phyloP scores from a whole-genome alignment of 768 basidiomycete genomes.

The Gloeostereum incarnatum region DNA sequence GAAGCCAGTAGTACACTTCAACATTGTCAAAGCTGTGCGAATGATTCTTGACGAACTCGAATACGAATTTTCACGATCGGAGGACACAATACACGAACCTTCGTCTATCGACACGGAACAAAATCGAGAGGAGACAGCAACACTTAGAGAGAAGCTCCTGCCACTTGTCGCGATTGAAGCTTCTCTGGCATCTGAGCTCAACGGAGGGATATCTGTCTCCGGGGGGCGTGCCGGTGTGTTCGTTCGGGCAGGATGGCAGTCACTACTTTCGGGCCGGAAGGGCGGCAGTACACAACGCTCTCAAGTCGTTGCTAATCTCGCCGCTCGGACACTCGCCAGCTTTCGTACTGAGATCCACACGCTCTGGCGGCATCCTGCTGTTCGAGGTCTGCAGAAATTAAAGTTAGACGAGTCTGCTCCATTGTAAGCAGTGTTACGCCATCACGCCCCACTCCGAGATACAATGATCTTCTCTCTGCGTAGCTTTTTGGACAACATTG shows the following conservation, averaged over 20 bases:
- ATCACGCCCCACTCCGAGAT: not conserved
- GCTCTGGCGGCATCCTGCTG: slow-evolving; percentile 65
- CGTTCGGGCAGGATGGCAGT: slow-evolving; percentile 69
- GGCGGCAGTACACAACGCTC: slow-evolving; percentile 18
- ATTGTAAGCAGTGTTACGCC: slow-evolving; percentile 40
- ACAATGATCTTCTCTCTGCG: not conserved
- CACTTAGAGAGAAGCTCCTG: slow-evolving; percentile 46
- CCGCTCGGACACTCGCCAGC: slow-evolving; percentile 43
- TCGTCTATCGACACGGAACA: slow-evolving; percentile 12
- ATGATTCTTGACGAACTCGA: slow-evolving; percentile 69
- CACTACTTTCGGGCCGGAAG: slow-evolving; percentile 37
- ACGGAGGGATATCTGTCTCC: slow-evolving; percentile 49
- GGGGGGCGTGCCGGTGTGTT: slow-evolving; percentile 56
- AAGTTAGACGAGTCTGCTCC: slow-evolving; percentile 68
- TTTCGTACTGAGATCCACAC: slow-evolving; percentile 43
- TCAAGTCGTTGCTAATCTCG: slow-evolving; percentile 39
- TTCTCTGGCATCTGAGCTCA: slow-evolving; percentile 58
- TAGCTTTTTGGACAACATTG: slow-evolving; percentile 63
- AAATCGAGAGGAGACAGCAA: slow-evolving; percentile 11
- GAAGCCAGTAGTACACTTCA: slow-evolving; percentile 77
- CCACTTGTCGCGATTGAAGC: slow-evolving; percentile 61
- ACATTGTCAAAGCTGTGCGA: slow-evolving; percentile 71
- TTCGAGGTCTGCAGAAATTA: slow-evolving; percentile 52
- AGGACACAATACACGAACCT: slow-evolving; percentile 13
- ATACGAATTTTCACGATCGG: slow-evolving; percentile 31